Evolutionary conservation across 1,284 basidiomycete species (phyloP).

Genomic region (Rhodotorula mucilaginosa): DNA sequence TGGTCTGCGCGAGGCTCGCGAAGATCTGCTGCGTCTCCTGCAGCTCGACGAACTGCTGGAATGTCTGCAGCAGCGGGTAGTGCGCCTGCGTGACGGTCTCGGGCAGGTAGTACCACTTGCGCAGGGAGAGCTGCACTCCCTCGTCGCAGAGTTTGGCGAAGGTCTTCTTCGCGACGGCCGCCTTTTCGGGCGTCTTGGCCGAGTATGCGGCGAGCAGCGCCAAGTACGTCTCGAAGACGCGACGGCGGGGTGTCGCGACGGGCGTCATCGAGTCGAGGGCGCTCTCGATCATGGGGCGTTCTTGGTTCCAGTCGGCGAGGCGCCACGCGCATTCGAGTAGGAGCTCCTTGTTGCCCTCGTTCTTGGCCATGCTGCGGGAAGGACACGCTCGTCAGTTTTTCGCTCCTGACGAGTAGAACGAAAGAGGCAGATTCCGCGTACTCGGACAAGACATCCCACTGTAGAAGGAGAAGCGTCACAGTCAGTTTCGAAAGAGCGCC

Average conservation of each 20-base stretch:
- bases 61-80: constrained; percentile 90
- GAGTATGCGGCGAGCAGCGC: constrained; percentile 63
- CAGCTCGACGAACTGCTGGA: constrained; percentile 98
- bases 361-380: constrained; percentile 64
- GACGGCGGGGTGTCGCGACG: constrained; percentile 83
- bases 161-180: constrained; percentile 52
- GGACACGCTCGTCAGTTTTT: constrained; percentile 1
- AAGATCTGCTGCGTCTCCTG: constrained; percentile 92
- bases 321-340: constrained; percentile 96
- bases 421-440: not conserved
- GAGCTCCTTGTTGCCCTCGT: constrained; percentile 87
- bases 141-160: constrained; percentile 89
- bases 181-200: constrained; percentile 36
- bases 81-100: constrained; percentile 83
- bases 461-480: not conserved
- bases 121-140: constrained; percentile 91
- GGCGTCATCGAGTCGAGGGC: constrained; percentile 80
- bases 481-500: not conserved
- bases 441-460: constrained; percentile 94
- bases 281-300: constrained; percentile 76
- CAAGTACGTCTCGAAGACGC: constrained; percentile 94
- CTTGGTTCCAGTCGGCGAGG: constrained; percentile 73
- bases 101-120: constrained; percentile 93
- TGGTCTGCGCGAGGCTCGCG: constrained; percentile 82
- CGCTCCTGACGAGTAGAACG: constrained; percentile 19